A percentile compares a stretch with the other conserved stretches of the same genome.
Evolutionary conservation across 2,329 filamentous ascomycete genomes (phyloP).

Genomic region (Penicillium olsonii): DNA sequence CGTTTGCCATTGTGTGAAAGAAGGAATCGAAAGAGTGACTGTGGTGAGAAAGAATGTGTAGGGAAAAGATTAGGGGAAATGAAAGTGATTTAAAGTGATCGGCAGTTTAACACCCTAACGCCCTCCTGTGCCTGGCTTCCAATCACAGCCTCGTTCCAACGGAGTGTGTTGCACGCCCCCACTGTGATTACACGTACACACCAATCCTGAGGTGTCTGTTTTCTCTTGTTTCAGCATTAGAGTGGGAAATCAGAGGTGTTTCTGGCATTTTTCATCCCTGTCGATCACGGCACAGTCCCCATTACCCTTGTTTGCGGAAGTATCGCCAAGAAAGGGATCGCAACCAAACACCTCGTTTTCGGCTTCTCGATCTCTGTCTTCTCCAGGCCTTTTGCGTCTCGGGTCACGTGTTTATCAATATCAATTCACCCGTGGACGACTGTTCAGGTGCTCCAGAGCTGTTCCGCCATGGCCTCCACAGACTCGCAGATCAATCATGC

Average conservation of each 20-base stretch:
- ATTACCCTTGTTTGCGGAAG: background rate
- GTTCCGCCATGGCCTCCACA: background rate
- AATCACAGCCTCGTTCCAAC: conserved; percentile 6
- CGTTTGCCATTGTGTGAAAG: conserved; percentile 26
- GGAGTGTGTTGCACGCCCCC: conserved; percentile 2
- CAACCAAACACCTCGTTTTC: background rate
- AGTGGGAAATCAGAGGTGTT: background rate
- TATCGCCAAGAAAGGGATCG: background rate
- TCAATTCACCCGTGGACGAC: too few relatives aligned
- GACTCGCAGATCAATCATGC: conserved; percentile 36
- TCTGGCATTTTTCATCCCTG: conserved; percentile 4
- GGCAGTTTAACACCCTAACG: conserved; percentile 10
- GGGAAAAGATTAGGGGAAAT: conserved; percentile 8
- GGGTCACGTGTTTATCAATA: background rate
- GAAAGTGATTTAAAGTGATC: conserved; percentile 11
- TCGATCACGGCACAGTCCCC: conserved; percentile 9
- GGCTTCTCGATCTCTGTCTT: background rate
- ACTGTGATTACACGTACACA: conserved; percentile 5
- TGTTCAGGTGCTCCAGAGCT: too few relatives aligned
- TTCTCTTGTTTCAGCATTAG: background rate
- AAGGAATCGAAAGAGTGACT: conserved; percentile 23
- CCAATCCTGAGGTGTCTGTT: background rate
- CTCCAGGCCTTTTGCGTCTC: background rate
- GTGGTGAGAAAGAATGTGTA: conserved; percentile 17
- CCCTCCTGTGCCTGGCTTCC: background rate